phyloP scores from a whole-genome alignment of 2,329 filamentous ascomycete genomes.

The Fusarium solani-melongenae region DNA sequence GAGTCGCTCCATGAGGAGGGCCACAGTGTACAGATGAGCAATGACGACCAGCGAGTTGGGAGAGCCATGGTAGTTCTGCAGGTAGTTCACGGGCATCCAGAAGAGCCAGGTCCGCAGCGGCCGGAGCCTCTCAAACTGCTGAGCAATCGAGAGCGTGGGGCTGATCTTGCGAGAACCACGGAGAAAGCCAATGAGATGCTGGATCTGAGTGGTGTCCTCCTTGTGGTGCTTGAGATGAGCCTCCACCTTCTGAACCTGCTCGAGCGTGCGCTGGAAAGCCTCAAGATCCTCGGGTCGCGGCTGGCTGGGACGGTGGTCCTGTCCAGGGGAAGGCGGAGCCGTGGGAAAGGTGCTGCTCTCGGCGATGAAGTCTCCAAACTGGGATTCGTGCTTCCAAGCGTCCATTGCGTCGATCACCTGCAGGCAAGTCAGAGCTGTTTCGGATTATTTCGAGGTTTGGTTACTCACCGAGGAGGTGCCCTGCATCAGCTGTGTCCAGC shows the following conservation, averaged over 20 bases:
- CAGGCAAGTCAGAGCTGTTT: constrained; percentile 28
- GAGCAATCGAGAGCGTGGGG: constrained; percentile 76
- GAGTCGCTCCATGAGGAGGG: constrained; percentile 86
- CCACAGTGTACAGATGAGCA: constrained; percentile 91
- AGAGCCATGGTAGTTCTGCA: constrained; percentile 81
- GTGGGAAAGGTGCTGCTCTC: constrained; percentile 81
- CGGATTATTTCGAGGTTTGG: background rate
- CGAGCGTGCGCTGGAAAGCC: constrained; percentile 73
- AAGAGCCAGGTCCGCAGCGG: constrained; percentile 93
- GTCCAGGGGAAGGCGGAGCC: constrained; percentile 70
- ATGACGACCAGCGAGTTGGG: constrained; percentile 84
- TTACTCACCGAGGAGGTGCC: constrained; percentile 84
- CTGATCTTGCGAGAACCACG: constrained; percentile 78
- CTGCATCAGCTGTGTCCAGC: constrained; percentile 93
- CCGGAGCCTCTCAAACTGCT: constrained; percentile 91
- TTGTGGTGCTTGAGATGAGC: constrained; percentile 74
- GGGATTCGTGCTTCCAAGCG: constrained; percentile 88
- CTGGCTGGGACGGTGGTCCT: constrained; percentile 70
- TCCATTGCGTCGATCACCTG: constrained; percentile 93
- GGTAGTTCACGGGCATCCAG: constrained; percentile 88
- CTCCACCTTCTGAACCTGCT: constrained; percentile 76
- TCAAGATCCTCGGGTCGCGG: constrained; percentile 77
- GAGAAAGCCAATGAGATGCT: constrained; percentile 78
- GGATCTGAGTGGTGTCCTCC: constrained; percentile 75
- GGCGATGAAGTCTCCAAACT: constrained; percentile 84